These are phyloP conservation scores for Phytopythium chamaehyphon DNA, from an alignment of 352 stramenopile species.

Conservation along the genomic window DNA sequence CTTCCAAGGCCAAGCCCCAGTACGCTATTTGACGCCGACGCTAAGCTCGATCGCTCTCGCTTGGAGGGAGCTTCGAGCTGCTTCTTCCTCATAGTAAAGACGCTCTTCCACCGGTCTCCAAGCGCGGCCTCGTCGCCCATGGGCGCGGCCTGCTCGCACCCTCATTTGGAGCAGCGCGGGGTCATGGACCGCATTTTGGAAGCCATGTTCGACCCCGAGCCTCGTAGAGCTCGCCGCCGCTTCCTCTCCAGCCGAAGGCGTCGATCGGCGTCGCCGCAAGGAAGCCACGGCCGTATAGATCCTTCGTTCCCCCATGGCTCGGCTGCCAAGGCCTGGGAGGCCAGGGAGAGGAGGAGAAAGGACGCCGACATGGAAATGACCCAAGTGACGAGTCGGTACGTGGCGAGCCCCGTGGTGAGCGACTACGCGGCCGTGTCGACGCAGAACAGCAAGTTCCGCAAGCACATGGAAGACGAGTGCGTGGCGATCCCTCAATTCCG, in stretches of 20 bases:
- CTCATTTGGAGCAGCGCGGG: constrained; percentile 15
- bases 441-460: constrained; percentile 76
- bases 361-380: background rate
- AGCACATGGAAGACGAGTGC: constrained; percentile 84
- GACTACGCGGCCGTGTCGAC: constrained; percentile 74
- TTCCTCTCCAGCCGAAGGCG: constrained; percentile 5
- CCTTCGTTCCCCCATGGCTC: no score
- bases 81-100: constrained; percentile 3
- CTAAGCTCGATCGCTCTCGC: no score
- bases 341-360: constrained; percentile 6
- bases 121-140: constrained; percentile 21
- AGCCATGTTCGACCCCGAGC: constrained; percentile 5
- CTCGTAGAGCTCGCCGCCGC: constrained; percentile 3
- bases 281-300: no score
- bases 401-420: constrained; percentile 43
- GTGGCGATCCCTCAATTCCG: constrained; percentile 67
- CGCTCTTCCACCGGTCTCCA: constrained; percentile 15
- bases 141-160: constrained; percentile 33
- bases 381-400: constrained; percentile 11
- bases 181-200: constrained; percentile 4
- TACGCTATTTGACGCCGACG: no score
- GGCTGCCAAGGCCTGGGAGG: constrained; percentile 6
- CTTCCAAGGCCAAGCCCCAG: no score
- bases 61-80: no score
- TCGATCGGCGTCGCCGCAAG: constrained; percentile 5